Evolutionary conservation across 1,139 yeast species (phyloP).

Genomic region (Eremothecium cymbalariae): DNA sequence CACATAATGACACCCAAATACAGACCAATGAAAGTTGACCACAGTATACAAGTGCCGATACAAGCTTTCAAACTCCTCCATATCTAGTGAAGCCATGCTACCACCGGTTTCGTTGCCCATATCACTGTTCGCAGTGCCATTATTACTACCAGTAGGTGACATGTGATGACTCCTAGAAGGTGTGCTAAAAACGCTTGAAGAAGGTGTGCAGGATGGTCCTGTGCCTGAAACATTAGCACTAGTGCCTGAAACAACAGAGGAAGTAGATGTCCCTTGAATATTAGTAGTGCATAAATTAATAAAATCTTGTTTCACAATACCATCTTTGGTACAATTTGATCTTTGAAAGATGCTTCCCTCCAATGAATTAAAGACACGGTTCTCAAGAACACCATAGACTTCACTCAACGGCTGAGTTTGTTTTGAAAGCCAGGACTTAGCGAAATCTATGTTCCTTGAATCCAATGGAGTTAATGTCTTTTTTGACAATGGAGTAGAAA

Average conservation of each 20-base stretch:
- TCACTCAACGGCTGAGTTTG: slow-evolving; percentile 81
- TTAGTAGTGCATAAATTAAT: slow-evolving; percentile 24
- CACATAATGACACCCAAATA: slow-evolving; percentile 30
- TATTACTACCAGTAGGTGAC: background rate
- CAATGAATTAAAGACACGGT: slow-evolving; percentile 44
- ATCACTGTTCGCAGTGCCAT: background rate
- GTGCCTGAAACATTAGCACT: slow-evolving; percentile 5
- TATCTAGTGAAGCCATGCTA: slow-evolving; percentile 19
- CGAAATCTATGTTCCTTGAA: slow-evolving; percentile 44
- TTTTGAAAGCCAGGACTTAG: slow-evolving; percentile 71
- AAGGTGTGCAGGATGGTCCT: slow-evolving; percentile 4
- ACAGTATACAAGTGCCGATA: slow-evolving; percentile 31
- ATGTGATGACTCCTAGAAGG: slow-evolving; percentile 3
- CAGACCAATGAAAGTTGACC: slow-evolving; percentile 33
- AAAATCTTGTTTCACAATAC: slow-evolving; percentile 31
- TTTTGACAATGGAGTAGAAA: slow-evolving; percentile 4
- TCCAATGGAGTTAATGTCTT: slow-evolving; percentile 16
- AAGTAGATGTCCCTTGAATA: slow-evolving; percentile 3
- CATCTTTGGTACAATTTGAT: slow-evolving; percentile 29
- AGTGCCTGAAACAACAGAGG: slow-evolving; percentile 1
- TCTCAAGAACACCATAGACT: slow-evolving; percentile 71
- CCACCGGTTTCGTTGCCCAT: slow-evolving; percentile 1
- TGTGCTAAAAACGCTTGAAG: slow-evolving; percentile 1
- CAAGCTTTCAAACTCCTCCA: slow-evolving; percentile 30
- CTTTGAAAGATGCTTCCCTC: slow-evolving; percentile 26